These are phyloP conservation scores for Cyclotella atomus DNA, from an alignment of 108 stramenopile genomes.

Conservation along the genomic window DNA sequence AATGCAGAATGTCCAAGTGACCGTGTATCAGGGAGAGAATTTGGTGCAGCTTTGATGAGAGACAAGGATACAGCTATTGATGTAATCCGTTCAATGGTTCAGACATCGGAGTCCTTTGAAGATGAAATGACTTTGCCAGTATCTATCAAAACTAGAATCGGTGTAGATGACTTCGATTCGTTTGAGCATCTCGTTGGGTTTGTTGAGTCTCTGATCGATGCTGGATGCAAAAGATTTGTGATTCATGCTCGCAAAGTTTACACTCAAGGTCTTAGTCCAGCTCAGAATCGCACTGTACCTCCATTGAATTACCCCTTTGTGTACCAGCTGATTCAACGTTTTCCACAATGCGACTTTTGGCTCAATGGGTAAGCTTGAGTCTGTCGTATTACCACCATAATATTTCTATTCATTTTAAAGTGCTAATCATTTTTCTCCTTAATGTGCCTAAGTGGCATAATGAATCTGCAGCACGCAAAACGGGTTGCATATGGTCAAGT, in stretches of 20 bases:
- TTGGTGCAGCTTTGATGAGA: slow-evolving; percentile 65
- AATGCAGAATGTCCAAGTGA: slow-evolving; percentile 78
- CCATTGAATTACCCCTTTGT: slow-evolving; percentile 77
- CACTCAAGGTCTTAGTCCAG: slow-evolving; percentile 56
- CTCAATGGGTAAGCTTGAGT: slow-evolving; percentile 69
- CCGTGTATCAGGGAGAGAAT: slow-evolving; percentile 52
- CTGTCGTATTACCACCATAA: too few species aligned
- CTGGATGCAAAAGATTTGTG: slow-evolving; percentile 57
- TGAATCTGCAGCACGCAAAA: slow-evolving; percentile 57
- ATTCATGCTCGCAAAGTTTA: slow-evolving; percentile 74
- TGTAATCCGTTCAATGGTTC: slow-evolving; percentile 31
- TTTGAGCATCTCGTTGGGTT: slow-evolving; percentile 57
- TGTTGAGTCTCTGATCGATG: slow-evolving; percentile 41
- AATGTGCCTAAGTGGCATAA: slow-evolving; percentile 66
- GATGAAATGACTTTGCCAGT: slow-evolving; percentile 41
- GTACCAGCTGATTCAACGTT: slow-evolving; percentile 59
- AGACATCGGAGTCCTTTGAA: too few species aligned
- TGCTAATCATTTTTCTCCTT: neutral
- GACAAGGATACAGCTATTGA: slow-evolving; percentile 30
- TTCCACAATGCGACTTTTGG: slow-evolving; percentile 75
- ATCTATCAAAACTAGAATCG: slow-evolving; percentile 78
- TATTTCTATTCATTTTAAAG: too few species aligned
- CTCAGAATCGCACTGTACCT: slow-evolving; percentile 77
- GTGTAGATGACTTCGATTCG: slow-evolving; percentile 62
- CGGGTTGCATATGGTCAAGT: slow-evolving; percentile 48